Base-by-base conservation (phyloP, 352 stramenopile species). In the Blastocystis sp. region DNA sequence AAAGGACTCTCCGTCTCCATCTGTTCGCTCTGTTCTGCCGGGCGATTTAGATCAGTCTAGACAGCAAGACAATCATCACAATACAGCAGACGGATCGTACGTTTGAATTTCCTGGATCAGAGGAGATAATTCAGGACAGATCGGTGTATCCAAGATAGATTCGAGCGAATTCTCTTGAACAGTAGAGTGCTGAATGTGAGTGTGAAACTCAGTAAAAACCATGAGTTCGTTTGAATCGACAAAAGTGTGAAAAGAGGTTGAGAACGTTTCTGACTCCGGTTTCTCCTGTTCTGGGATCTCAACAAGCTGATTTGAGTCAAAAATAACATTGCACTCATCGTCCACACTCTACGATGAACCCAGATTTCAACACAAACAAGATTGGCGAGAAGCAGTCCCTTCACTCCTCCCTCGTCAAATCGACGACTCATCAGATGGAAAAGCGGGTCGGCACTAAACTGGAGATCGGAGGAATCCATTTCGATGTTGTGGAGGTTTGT, bases 381-480 rank as follows among this genome's bases (percentile, higher is more conserved):
- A 90, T 94, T 94, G 4, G 91, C 91, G 11, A 95, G 90, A 0
- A 95, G 88, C n/a, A 95, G 87, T 18, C 93, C 93, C 78, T 93
- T 94, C 11, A 92, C 93, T 54, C 93, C 93, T 70, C 93, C 93
- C 92, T 95, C 93, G 66, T 95, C 93, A 70, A 95, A 95, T 9
- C 90, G 91, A 70, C 93, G 94, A 43, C 92, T 94, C 93, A 95
- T 95, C 91, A 94, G 93, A 87, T 93, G 92, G 75, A 95, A 95
- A 13, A 95, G 87, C 24, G 93, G 93, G 91, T 95, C 93, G 90
- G 94, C 94, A 76, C 94, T 92, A 90, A 93, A 94, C 34, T 91
- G 91, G 6, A 92, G 91, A 87, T 94, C 93, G 2, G 94, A 91
- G 63, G 92, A 93, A 75, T 91, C 92, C 79, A 94, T 93, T 76